These are phyloP conservation scores for Penicillium simplicissimum DNA, from an alignment of 495 filamentous ascomycete genomes.

Conservation along the genomic window DNA sequence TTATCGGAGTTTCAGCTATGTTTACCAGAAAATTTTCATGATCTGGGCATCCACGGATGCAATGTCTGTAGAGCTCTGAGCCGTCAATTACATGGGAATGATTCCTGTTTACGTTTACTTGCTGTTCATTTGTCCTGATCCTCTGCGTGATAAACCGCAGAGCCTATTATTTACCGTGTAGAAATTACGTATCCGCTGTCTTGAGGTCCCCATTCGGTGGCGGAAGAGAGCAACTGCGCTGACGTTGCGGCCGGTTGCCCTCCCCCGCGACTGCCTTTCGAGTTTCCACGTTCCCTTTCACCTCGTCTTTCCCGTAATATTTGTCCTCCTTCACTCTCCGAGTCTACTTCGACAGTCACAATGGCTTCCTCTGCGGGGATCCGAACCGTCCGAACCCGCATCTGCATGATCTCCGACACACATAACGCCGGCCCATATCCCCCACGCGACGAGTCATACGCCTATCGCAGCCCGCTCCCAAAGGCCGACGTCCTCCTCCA, in stretches of 20 bases:
- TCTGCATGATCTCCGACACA: conserved; percentile 66
- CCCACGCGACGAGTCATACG: conserved; percentile 20
- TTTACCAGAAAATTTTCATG: conserved; percentile 43
- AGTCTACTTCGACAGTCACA: conserved; percentile 5
- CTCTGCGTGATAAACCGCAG: background rate
- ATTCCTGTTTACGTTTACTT: conserved; percentile 31
- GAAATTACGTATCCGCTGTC: background rate
- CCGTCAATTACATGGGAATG: conserved; percentile 44
- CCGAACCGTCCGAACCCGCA: conserved; percentile 51
- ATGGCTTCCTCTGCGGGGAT: conserved; percentile 24
- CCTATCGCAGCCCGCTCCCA: conserved; percentile 53
- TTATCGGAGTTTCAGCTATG: conserved; percentile 52
- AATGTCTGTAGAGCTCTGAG: conserved; percentile 49
- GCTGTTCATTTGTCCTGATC: conserved; percentile 3
- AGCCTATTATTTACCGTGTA: background rate
- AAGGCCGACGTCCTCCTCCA: conserved; percentile 67
- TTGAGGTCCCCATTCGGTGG: background rate
- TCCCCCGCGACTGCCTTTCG: background rate
- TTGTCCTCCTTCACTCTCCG: background rate
- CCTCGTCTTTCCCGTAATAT: conserved; percentile 7
- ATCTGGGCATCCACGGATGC: conserved; percentile 46
- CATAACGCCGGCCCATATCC: conserved; percentile 47
- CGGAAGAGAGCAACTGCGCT: background rate
- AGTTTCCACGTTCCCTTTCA: background rate
- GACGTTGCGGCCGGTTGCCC: background rate